Evolutionary conservation across 805 yeast genomes (phyloP).

Genomic region (Wickerhamiella slavikovae): DNA sequence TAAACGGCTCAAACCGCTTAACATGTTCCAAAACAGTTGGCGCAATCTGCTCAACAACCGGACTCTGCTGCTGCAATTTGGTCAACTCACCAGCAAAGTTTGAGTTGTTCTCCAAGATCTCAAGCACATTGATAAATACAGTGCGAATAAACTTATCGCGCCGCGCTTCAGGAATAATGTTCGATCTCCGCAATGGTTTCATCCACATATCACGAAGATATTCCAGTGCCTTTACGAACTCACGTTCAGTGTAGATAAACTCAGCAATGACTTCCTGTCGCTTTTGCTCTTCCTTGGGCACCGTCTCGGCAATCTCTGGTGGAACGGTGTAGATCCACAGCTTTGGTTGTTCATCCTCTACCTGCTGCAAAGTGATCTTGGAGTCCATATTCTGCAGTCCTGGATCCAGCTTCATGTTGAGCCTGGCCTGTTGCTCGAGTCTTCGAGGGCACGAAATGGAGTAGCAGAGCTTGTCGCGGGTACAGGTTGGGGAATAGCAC

Average conservation of each 20-base stretch:
- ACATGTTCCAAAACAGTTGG: constrained; percentile 72
- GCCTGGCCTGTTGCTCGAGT: constrained; percentile 83
- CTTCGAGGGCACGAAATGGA: constrained; percentile 93
- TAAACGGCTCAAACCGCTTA: constrained; percentile 78
- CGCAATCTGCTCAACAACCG: constrained; percentile 69
- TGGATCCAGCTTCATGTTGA: constrained; percentile 73
- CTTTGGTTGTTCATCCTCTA: constrained; percentile 52
- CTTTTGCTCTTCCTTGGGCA: constrained; percentile 70
- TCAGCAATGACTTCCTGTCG: constrained; percentile 93
- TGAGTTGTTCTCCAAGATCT: constrained; percentile 64
- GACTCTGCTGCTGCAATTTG: constrained; percentile 65
- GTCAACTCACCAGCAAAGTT: constrained; percentile 78
- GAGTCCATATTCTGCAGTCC: constrained; percentile 62
- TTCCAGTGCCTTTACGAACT: constrained; percentile 86
- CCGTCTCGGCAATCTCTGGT: constrained; percentile 48
- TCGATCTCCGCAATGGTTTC: constrained; percentile 68
- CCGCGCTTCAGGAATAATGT: constrained; percentile 73
- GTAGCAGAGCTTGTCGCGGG: constrained; percentile 71
- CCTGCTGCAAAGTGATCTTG: constrained; percentile 38
- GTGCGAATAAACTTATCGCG: constrained; percentile 80
- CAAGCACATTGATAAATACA: constrained; percentile 78
- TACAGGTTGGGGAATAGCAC: constrained; percentile 93
- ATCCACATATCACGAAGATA: constrained; percentile 87
- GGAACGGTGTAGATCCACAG: constrained; percentile 91
- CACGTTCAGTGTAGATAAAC: constrained; percentile 80